Evolutionary conservation across 2,329 filamentous ascomycete species (phyloP).

Genomic region (Penicillium nordicum): DNA sequence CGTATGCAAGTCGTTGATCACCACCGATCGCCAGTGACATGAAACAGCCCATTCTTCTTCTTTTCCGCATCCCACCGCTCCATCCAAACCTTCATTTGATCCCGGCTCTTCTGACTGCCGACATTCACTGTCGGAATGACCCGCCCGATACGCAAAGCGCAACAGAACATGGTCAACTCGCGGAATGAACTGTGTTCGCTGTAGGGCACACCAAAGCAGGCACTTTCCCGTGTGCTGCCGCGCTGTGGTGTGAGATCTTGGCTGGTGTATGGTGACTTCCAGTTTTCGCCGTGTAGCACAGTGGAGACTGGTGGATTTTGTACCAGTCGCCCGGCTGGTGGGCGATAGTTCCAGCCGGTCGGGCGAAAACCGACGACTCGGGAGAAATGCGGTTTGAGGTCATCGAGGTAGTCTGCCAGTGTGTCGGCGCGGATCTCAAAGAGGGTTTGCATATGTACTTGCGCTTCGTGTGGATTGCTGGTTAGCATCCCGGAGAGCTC

Average conservation of each 20-base stretch:
- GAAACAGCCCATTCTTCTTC: slow-evolving; percentile 60
- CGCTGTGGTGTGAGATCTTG: slow-evolving; percentile 74
- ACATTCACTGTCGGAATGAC: slow-evolving; percentile 93
- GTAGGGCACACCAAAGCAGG: slow-evolving; percentile 92
- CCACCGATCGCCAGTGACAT: slow-evolving; percentile 37
- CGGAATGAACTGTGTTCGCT: slow-evolving; percentile 94
- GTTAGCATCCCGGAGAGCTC: slow-evolving; percentile 78
- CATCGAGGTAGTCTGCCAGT: slow-evolving; percentile 78
- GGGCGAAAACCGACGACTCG: slow-evolving; percentile 88
- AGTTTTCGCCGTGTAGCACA: slow-evolving; percentile 64
- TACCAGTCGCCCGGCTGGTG: slow-evolving; percentile 60
- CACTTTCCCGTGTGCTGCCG: slow-evolving; percentile 75
- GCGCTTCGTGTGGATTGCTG: slow-evolving; percentile 73
- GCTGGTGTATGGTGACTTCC: slow-evolving; percentile 71
- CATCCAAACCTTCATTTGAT: slow-evolving; percentile 65
- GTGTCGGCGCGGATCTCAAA: slow-evolving; percentile 93
- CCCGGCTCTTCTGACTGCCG: slow-evolving; percentile 60
- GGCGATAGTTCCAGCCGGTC: slow-evolving; percentile 89
- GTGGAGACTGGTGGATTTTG: slow-evolving; percentile 62
- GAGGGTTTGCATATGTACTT: slow-evolving; percentile 96
- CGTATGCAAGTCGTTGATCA: slow-evolving; percentile 10
- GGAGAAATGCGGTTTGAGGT: slow-evolving; percentile 76
- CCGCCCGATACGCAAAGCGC: slow-evolving; percentile 79
- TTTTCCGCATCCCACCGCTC: slow-evolving; percentile 62
- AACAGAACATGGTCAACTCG: slow-evolving; percentile 90